Base-by-base conservation (phyloP, 176 grass and related monocot genomes). In the Avena sativa region DNA sequence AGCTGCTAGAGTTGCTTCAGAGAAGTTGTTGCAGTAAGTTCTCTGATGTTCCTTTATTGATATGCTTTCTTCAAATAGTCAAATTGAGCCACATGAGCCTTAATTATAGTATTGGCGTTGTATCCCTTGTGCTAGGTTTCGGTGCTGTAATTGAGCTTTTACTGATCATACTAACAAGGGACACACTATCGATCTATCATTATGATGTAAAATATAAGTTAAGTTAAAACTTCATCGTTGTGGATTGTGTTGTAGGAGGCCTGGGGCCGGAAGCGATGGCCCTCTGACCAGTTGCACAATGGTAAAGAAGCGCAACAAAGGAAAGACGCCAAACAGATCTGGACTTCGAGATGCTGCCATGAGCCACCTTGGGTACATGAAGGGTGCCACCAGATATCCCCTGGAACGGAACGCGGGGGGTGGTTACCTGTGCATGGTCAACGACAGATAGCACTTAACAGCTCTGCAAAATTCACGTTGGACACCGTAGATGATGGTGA, bases 21-120 rank as follows among this genome's bases (percentile, higher is more conserved):
- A 98, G 80, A 98, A 98, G 73, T 40, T 98, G 43, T 87, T 98
- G 89, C 83, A 82, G 97, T 94, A 85, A 92, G 86, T 81, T 86
- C 55, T 43, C 6, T 8, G 17, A 10, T 15, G 14, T 69, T 46
- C 15, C 20, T 16, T 51, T 81, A 17, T 16, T 12, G 44, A 15
- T 20, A 28, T 23, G 40, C 0, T 62, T 14, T 76, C 56, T 60
- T 64, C 19, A n/a, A 51, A 47, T 76, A 1, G 1, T 87, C 0
- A 72, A 59, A 58, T 16, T 46, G 81, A 3, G 51, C 78, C 36
- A 62, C 34, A 66, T 32, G 78, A 32, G 65, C 34, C 59, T 55
- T 81, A 21, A 23, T 53, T 76, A 28, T 44, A n/a, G 47, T 40
- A 72, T 49, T 65, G 32, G 4, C 16, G 12, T 38, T 76, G 49